These are phyloP conservation scores for Pilatotrama ljubarskyi DNA, from an alignment of 768 basidiomycete species.

Conservation along the genomic window DNA sequence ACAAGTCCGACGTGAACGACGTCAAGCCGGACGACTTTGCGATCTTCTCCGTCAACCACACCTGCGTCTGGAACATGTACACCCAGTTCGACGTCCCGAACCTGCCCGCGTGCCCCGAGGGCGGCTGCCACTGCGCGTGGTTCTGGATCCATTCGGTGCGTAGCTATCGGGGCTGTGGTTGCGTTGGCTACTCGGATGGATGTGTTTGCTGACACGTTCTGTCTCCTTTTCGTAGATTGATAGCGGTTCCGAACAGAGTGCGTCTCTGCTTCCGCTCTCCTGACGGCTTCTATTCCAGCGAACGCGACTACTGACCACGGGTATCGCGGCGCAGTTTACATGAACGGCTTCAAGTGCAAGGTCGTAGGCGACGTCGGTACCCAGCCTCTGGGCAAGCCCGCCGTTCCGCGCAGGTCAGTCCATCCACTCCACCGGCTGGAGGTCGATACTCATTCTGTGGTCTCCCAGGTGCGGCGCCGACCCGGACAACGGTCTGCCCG, in stretches of 20 bases:
- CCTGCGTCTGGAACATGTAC: slow-evolving; percentile 42
- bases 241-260: slow-evolving; percentile 39
- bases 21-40: slow-evolving; percentile 44
- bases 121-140: slow-evolving; percentile 46
- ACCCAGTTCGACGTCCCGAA: slow-evolving; percentile 45
- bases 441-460: neutral
- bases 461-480: slow-evolving; percentile 36
- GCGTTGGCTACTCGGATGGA: no score
- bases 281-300: neutral
- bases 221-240: slow-evolving; percentile 23
- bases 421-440: neutral
- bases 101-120: slow-evolving; percentile 45
- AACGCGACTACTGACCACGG: neutral
- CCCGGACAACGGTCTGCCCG: slow-evolving; percentile 19
- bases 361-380: slow-evolving; percentile 33
- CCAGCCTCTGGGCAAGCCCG: slow-evolving; percentile 33
- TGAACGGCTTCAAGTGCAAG: slow-evolving; percentile 44
- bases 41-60: slow-evolving; percentile 45
- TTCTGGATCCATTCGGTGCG: slow-evolving; percentile 40
- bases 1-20: slow-evolving; percentile 37
- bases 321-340: slow-evolving; percentile 31
- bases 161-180: neutral
- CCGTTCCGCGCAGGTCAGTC: slow-evolving; percentile 34
- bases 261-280: slow-evolving; percentile 3
- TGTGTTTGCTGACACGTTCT: neutral